Conservation (phyloP, 768 basidiomycete genomes). For the Phylloporus rhodoxanthus region DNA sequence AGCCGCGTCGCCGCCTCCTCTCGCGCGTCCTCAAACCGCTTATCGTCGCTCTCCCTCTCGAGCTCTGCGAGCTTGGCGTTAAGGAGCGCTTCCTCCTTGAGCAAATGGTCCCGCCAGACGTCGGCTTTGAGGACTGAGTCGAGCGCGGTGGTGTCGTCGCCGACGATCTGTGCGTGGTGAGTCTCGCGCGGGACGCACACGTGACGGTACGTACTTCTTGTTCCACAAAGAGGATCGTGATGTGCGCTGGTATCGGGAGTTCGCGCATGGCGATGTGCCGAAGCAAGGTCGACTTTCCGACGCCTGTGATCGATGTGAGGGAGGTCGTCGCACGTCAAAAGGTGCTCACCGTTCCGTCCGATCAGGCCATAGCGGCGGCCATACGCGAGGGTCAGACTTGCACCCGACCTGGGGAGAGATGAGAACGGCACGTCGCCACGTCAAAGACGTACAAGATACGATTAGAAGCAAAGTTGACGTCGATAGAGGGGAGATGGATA, state of each 20-base stretch:
- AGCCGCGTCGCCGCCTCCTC: conserved; percentile 79
- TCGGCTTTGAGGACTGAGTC: conserved; percentile 99
- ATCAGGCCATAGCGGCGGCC: conserved; percentile 90
- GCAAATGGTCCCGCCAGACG: conserved; percentile 91
- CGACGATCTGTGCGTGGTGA: conserved; percentile 56
- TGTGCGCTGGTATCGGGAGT: conserved; percentile 87
- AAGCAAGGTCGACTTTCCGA: conserved; percentile 95
- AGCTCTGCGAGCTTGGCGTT: conserved; percentile 64
- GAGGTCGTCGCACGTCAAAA: background rate
- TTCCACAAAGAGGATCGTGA: conserved; percentile 96
- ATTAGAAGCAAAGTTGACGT: conserved; percentile 93
- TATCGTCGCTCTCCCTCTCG: conserved; percentile 71
- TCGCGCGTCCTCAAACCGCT: conserved; percentile 74
- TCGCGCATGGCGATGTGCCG: conserved; percentile 94
- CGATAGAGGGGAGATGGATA: conserved; percentile 89
- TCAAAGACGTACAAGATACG: conserved; percentile 65
- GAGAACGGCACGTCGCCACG: background rate
- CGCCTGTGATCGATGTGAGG: conserved; percentile 41
- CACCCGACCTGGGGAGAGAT: conserved; percentile 55
- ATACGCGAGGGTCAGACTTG: conserved; percentile 79
- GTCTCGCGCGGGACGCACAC: too few species aligned
- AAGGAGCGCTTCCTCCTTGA: conserved; percentile 76
- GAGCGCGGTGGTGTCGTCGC: conserved; percentile 88
- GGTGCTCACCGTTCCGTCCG: conserved; percentile 65
- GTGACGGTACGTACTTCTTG: conserved; percentile 92